These are phyloP conservation scores for Afroboletus lepidellus DNA, from an alignment of 1,284 basidiomycete genomes.

Conservation along the genomic window DNA sequence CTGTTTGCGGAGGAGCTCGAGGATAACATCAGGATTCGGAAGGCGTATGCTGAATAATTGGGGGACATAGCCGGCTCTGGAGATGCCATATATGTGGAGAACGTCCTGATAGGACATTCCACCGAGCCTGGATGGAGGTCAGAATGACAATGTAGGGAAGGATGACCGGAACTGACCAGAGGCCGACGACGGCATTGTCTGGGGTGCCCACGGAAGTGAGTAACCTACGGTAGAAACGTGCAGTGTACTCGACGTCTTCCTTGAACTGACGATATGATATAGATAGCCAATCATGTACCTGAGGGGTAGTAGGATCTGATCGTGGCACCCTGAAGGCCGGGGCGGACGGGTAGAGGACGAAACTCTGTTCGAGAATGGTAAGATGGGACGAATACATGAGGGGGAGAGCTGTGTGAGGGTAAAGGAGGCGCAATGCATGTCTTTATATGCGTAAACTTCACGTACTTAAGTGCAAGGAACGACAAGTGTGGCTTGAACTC, in stretches of 20 bases:
- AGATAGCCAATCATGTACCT: slow-evolving; percentile 45
- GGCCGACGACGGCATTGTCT: slow-evolving; percentile 57
- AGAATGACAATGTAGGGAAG: slow-evolving; percentile 5
- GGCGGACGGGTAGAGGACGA: slow-evolving; percentile 42
- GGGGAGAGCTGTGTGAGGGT: slow-evolving; percentile 10
- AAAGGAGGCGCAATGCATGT: slow-evolving; percentile 4
- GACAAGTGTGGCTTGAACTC: neutral
- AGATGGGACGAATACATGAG: slow-evolving; percentile 46
- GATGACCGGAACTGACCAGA: slow-evolving; percentile 50
- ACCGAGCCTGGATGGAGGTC: slow-evolving; percentile 48
- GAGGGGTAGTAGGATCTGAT: slow-evolving; percentile 35
- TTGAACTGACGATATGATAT: slow-evolving; percentile 55
- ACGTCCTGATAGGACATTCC: slow-evolving; percentile 68
- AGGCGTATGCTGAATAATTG: slow-evolving; percentile 71
- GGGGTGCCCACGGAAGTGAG: slow-evolving; percentile 45
- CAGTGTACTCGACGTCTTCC: slow-evolving; percentile 51
- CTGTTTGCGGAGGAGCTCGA: slow-evolving; percentile 58
- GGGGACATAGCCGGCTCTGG: slow-evolving; percentile 68
- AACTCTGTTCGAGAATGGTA: slow-evolving; percentile 48
- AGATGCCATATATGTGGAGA: slow-evolving; percentile 68
- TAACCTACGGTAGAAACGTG: slow-evolving; percentile 53
- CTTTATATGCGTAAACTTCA: slow-evolving; percentile 34
- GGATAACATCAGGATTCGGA: slow-evolving; percentile 64
- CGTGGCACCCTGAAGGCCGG: slow-evolving; percentile 52
- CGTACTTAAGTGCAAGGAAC: slow-evolving; percentile 4